Conservation (phyloP, 495 filamentous ascomycete genomes). For the Astrothelium macrocarpum region DNA sequence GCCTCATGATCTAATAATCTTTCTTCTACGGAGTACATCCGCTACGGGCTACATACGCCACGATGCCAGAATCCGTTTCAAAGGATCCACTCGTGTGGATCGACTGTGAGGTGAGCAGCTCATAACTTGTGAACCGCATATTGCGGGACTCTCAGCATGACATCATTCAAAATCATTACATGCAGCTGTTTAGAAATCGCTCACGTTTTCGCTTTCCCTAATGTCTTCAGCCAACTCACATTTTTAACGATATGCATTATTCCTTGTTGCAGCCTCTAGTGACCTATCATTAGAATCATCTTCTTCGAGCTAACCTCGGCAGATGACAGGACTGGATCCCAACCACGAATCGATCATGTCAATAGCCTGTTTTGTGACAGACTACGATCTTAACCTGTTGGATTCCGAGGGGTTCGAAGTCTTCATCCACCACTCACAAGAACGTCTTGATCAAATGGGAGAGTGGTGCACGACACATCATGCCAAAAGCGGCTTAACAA, state of each 20-base stretch:
- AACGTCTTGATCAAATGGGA: conserved; percentile 65
- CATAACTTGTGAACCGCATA: no score
- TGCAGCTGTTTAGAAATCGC: no score
- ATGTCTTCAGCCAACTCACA: no score
- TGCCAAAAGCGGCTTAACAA: conserved; percentile 66
- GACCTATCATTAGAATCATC: no score
- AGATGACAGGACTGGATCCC: conserved; percentile 87
- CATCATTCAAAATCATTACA: no score
- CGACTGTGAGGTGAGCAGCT: conserved; percentile 70
- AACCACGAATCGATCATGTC: conserved; percentile 77
- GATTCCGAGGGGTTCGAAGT: conserved; percentile 70
- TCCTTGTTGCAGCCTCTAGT: no score
- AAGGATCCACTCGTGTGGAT: conserved; percentile 70
- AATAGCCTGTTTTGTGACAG: conserved; percentile 88
- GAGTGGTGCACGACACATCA: conserved; percentile 60
- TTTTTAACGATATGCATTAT: no score
- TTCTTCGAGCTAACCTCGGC: no score
- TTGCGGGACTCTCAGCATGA: no score
- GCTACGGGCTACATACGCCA: neutral
- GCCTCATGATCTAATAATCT: no score
- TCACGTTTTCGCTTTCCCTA: no score
- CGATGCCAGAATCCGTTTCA: conserved; percentile 35
- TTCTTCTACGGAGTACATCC: no score
- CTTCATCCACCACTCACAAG: conserved; percentile 64
- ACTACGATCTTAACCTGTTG: conserved; percentile 62